A percentile compares a stretch with the other conserved stretches of the same genome.
These are phyloP conservation scores for Suillus placidus DNA, from an alignment of 768 basidiomycete species.

Conservation along the genomic window DNA sequence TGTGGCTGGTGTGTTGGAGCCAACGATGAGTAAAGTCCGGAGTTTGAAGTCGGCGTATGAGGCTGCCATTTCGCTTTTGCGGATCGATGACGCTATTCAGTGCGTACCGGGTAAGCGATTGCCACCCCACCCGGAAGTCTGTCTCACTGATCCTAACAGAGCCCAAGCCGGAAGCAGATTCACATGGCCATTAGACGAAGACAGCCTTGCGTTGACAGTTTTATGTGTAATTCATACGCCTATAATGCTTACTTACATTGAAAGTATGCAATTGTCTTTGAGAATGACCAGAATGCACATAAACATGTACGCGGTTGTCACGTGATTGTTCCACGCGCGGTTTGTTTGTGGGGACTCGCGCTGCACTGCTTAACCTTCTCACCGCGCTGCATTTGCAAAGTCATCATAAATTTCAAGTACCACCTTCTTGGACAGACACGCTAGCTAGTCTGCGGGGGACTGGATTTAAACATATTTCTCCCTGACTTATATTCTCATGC, in stretches of 20 bases:
- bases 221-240: constrained; percentile 18
- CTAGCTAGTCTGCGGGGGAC: constrained; percentile 8
- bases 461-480: constrained; percentile 18
- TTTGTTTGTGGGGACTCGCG: constrained; percentile 25
- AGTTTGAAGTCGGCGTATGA: constrained; percentile 97
- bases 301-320: constrained; percentile 21
- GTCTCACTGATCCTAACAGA: constrained; percentile 46
- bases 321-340: constrained; percentile 28
- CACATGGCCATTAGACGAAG: constrained; percentile 65
- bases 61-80: constrained; percentile 90
- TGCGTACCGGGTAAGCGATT: constrained; percentile 74
- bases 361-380: constrained; percentile 16
- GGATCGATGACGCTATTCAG: constrained; percentile 96
- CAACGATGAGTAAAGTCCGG: constrained; percentile 96
- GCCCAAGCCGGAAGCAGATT: constrained; percentile 69
- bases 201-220: constrained; percentile 12
- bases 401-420: constrained; percentile 2
- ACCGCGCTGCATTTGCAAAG: constrained; percentile 22
- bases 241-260: constrained; percentile 11
- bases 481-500: constrained; percentile 31
- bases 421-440: constrained; percentile 14
- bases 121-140: constrained; percentile 13
- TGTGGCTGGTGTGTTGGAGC: constrained; percentile 90
- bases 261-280: constrained; percentile 10
- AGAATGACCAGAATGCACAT: background rate